A percentile compares a stretch with the other conserved stretches of the same genome.
These are phyloP conservation scores for Astraeus odoratus DNA, from an alignment of 768 basidiomycete species.

Conservation along the genomic window DNA sequence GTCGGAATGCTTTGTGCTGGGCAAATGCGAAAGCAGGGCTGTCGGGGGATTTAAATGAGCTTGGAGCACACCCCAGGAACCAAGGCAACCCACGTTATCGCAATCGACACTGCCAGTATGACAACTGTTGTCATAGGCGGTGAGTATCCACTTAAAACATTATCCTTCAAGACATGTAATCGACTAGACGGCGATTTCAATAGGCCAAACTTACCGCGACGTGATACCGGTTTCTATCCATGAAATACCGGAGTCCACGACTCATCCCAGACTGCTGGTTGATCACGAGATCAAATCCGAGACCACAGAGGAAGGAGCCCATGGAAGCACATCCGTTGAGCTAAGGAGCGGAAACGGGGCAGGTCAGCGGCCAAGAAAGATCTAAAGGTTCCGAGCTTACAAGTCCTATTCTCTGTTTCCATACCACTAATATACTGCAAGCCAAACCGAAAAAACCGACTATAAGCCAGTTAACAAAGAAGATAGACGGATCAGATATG, in stretches of 20 bases:
- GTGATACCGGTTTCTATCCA: slow-evolving; percentile 58
- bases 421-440: slow-evolving; percentile 36
- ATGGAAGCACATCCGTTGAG: slow-evolving; percentile 45
- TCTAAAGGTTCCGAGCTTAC: slow-evolving; percentile 31
- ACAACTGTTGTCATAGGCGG: slow-evolving; percentile 46
- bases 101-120: slow-evolving; percentile 47
- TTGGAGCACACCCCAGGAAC: neutral
- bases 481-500: slow-evolving; percentile 28
- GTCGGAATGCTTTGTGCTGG: slow-evolving; percentile 47
- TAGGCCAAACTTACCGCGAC: slow-evolving; percentile 34
- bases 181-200: neutral
- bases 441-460: slow-evolving; percentile 37
- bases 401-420: slow-evolving; percentile 41
- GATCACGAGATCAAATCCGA: slow-evolving; percentile 51
- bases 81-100: slow-evolving; percentile 40
- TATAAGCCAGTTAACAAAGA: slow-evolving; percentile 47
- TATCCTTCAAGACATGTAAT: slow-evolving; percentile 32
- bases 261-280: slow-evolving; percentile 58
- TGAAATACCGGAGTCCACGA: slow-evolving; percentile 52
- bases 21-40: slow-evolving; percentile 48
- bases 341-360: slow-evolving; percentile 17
- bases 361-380: neutral
- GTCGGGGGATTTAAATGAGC: neutral
- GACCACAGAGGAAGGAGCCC: slow-evolving; percentile 52
- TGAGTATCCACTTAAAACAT: slow-evolving; percentile 40